Evolutionary conservation across 306 rosid species (phyloP).

Genomic region (Prunus davidiana): DNA sequence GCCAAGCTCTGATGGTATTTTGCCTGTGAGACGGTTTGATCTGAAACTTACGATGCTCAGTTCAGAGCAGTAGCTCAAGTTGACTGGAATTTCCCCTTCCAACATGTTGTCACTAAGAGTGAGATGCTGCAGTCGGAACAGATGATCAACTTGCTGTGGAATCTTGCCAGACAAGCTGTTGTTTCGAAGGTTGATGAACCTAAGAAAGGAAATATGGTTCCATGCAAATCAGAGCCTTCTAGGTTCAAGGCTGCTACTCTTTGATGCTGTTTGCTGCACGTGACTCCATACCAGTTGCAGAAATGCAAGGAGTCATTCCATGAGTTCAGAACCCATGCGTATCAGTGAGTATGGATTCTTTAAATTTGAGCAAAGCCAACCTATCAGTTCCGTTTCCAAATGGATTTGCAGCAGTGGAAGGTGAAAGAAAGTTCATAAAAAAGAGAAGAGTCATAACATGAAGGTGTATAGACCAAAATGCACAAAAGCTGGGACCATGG

Average conservation of each 20-base stretch:
- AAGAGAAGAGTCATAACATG: neutral
- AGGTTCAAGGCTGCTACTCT: conserved; percentile 27
- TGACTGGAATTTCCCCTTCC: conserved; percentile 33
- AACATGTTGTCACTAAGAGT: conserved; percentile 15
- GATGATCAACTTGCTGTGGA: conserved; percentile 28
- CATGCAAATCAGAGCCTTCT: conserved; percentile 2
- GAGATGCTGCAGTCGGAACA: conserved; percentile 8
- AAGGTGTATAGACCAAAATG: neutral
- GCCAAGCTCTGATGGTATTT: conserved; percentile 19
- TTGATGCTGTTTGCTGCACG: conserved; percentile 31
- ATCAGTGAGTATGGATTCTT: conserved; percentile 26
- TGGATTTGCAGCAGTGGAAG: neutral
- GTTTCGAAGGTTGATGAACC: neutral
- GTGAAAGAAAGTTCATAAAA: neutral
- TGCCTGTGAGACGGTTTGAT: conserved; percentile 12
- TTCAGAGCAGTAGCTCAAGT: conserved; percentile 22
- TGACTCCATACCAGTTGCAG: conserved; percentile 44
- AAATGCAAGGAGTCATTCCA: conserved; percentile 41
- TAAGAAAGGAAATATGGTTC: conserved; percentile 30
- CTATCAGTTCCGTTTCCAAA: neutral
- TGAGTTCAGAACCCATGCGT: conserved; percentile 22
- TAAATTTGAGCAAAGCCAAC: conserved; percentile 31
- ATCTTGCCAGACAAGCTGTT: conserved; percentile 28
- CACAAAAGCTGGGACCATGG: neutral
- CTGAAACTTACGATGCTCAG: neutral